Percentiles rank a stretch among this genome's conserved stretches.
Evolutionary conservation across 768 basidiomycete species (phyloP).

Genomic region (Cystobasidium ongulense): DNA sequence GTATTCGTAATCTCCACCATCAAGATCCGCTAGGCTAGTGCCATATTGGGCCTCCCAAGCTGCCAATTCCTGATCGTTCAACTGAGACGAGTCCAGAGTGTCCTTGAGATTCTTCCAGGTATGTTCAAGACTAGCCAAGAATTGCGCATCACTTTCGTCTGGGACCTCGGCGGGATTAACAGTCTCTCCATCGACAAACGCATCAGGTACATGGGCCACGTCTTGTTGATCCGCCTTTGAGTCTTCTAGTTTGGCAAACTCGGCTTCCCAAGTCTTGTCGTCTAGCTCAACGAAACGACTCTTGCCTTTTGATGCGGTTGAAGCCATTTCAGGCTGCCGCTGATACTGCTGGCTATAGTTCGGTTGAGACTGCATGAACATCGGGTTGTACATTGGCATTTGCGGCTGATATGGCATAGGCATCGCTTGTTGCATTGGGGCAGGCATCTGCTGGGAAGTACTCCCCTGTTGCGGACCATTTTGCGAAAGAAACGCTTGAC

Average conservation of each 20-base stretch:
- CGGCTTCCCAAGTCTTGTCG: conserved; percentile 39
- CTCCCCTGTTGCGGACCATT: neutral
- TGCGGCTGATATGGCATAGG: neutral
- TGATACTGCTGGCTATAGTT: neutral
- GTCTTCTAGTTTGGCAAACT: conserved; percentile 34
- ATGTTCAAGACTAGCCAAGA: conserved; percentile 38
- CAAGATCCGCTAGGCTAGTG: conserved; percentile 40
- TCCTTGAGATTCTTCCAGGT: conserved; percentile 37
- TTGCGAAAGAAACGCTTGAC: conserved; percentile 9
- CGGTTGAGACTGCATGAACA: neutral
- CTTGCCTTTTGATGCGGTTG: conserved; percentile 58
- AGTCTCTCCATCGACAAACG: neutral
- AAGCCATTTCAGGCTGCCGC: conserved; percentile 3
- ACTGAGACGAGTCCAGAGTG: conserved; percentile 6
- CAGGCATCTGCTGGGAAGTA: neutral
- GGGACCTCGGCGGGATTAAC: neutral
- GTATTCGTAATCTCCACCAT: conserved; percentile 31
- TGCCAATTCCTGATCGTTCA: conserved; percentile 36
- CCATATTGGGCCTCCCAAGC: conserved; percentile 44
- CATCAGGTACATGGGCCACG: neutral
- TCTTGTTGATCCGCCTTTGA: conserved; percentile 11
- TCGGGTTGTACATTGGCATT: conserved; percentile 6
- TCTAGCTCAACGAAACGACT: conserved; percentile 48
- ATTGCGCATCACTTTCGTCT: conserved; percentile 32
- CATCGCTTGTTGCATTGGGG: neutral